A percentile compares a stretch with the other conserved stretches of the same genome.
phyloP scores from a whole-genome alignment of 2,329 filamentous ascomycete genomes.

The Phialocephala sp. region DNA sequence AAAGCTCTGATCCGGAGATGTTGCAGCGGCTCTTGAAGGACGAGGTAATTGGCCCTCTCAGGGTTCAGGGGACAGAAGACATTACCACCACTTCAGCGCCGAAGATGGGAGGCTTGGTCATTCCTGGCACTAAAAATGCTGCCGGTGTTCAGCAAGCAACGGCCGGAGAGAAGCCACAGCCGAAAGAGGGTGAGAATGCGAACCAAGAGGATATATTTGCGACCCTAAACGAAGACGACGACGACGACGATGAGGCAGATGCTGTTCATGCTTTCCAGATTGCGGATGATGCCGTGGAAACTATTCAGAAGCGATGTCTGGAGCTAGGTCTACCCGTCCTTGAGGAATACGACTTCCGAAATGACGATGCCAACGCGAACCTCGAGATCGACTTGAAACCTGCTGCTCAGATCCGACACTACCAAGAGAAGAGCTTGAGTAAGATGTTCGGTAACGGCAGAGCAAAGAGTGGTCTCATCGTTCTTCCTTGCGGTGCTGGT shows the following conservation, averaged over 20 bases:
- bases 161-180: slow-evolving; percentile 47
- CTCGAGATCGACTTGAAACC: slow-evolving; percentile 93
- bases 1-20: slow-evolving; percentile 86
- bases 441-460: slow-evolving; percentile 99
- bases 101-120: slow-evolving; percentile 85
- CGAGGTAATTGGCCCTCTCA: slow-evolving; percentile 77
- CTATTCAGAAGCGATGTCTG: slow-evolving; percentile 87
- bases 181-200: slow-evolving; percentile 55
- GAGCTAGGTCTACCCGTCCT: slow-evolving; percentile 86
- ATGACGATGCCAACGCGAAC: slow-evolving; percentile 86
- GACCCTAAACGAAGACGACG: slow-evolving; percentile 78
- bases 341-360: slow-evolving; percentile 96
- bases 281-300: slow-evolving; percentile 78
- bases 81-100: slow-evolving; percentile 83
- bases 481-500: slow-evolving; percentile 92
- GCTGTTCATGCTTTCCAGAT: slow-evolving; percentile 96
- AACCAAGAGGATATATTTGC: slow-evolving; percentile 74
- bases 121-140: slow-evolving; percentile 92
- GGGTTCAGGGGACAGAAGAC: slow-evolving; percentile 72
- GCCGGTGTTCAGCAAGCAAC: slow-evolving; percentile 81
- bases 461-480: slow-evolving; percentile 96
- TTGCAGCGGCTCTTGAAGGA: slow-evolving; percentile 88
- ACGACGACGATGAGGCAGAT: slow-evolving; percentile 81
- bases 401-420: slow-evolving; percentile 86
- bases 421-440: slow-evolving; percentile 95